Evolutionary conservation across 176 grass and related monocot species (phyloP).

Genomic region (Urochloa ruziziensis): DNA sequence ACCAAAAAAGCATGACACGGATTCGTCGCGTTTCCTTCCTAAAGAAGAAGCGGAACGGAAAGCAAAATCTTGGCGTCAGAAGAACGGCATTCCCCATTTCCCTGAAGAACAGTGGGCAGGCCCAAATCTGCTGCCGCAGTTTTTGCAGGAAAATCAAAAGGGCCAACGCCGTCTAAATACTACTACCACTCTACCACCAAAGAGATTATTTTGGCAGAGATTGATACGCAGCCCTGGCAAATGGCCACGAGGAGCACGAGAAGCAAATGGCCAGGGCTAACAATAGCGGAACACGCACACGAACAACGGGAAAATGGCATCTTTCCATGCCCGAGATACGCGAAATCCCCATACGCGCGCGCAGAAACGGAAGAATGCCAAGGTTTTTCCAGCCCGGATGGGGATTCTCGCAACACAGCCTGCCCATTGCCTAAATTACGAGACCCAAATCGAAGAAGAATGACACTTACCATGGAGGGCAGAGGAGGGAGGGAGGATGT

Average conservation of each 20-base stretch:
- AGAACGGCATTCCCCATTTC: background rate
- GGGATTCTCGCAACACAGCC: background rate
- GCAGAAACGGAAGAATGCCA: background rate
- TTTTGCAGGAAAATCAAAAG: background rate
- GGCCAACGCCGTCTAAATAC: background rate
- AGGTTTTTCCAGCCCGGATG: background rate
- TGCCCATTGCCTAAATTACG: conserved; percentile 19
- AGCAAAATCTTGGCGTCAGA: conserved; percentile 29
- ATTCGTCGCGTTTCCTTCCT: conserved; percentile 12
- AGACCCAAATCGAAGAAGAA: conserved; percentile 13
- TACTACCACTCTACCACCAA: background rate
- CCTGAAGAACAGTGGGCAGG: conserved; percentile 6
- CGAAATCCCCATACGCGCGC: background rate
- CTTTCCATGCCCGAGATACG: background rate
- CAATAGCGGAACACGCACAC: conserved; percentile 9
- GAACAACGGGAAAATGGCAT: background rate
- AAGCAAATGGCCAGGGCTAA: conserved; percentile 2
- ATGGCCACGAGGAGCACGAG: conserved; percentile 23
- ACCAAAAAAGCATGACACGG: conserved; percentile 14
- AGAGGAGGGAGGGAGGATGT: background rate
- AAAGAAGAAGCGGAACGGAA: background rate
- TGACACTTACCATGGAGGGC: conserved; percentile 23
- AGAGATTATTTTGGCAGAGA: background rate
- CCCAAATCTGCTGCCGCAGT: background rate
- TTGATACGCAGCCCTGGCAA: conserved; percentile 14